Percentiles rank a stretch among this genome's conserved stretches.
phyloP scores from a whole-genome alignment of 139 green algal species.

The Ettlia oleoabundans region DNA sequence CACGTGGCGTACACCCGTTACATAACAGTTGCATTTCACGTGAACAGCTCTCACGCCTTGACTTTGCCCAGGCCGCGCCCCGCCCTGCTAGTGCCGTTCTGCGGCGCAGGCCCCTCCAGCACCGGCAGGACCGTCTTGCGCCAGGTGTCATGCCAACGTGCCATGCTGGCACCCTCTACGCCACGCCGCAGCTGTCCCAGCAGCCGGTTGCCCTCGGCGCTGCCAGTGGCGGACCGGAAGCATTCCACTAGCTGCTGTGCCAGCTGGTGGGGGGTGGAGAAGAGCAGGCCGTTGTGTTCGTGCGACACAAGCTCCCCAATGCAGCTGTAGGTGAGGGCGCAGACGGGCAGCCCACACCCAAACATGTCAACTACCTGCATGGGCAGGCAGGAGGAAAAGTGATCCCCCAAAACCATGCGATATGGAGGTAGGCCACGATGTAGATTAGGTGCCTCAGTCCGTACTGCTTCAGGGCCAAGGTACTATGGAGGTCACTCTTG shows the following conservation, averaged over 20 bases:
- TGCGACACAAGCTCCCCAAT: slow-evolving; percentile 84
- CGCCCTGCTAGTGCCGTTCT: neutral
- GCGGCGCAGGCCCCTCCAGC: slow-evolving; percentile 19
- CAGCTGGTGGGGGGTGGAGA: slow-evolving; percentile 69
- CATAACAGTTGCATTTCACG: no score
- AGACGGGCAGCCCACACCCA: slow-evolving; percentile 91
- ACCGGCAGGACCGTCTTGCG: slow-evolving; percentile 46
- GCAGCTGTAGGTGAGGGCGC: slow-evolving; percentile 81
- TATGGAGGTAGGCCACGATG: no score
- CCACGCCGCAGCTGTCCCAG: slow-evolving; percentile 32
- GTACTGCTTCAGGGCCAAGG: no score
- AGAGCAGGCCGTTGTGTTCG: slow-evolving; percentile 84
- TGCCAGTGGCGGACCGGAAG: slow-evolving; percentile 56
- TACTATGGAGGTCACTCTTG: no score
- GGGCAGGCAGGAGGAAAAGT: slow-evolving; percentile 59
- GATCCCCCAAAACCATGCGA: neutral
- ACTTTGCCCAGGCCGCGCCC: neutral
- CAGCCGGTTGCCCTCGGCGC: neutral
- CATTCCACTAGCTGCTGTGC: slow-evolving; percentile 61
- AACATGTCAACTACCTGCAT: slow-evolving; percentile 99
- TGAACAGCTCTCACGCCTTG: neutral
- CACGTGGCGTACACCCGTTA: no score
- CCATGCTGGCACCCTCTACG: slow-evolving; percentile 23
- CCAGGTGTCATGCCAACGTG: slow-evolving; percentile 58
- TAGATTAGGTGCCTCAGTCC: no score